Evolutionary conservation across 1,284 basidiomycete species (phyloP), one percentile per base, ranked within the genome.

Genomic region (Pascua sp.): DNA sequence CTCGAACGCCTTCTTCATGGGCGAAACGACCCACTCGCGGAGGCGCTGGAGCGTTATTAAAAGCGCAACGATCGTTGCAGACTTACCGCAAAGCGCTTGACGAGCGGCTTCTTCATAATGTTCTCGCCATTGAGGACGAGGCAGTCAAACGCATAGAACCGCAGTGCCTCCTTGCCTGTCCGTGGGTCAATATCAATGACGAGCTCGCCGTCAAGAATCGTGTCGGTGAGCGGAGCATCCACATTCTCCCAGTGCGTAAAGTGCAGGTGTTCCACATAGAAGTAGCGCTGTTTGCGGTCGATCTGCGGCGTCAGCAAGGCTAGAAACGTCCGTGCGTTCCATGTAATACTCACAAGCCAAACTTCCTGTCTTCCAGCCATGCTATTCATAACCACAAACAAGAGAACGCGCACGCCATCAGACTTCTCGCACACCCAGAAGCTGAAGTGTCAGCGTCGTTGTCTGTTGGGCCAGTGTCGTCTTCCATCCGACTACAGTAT

Each of bases 391-490:
- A 87, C 83, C 50, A 98, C 83, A 59, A 96, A 81, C 48, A 98
- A 84, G 45, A 98, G 81, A 38, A 98, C 91, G 44, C 96, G 85
- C 53, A 98, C 79, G 3, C 96, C 96, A 72, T 99, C 96, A n/a
- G 93, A 96, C 80, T 99, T 99, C 79, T 99, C 96, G 79, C 93
- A 97, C 37, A 99, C 95, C 95, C 95, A 99, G 75, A 90, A 98
- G 75, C 92, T 96, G 67, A 41, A 40, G 24, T 7, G 41, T 50
- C 16, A 49, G 18, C 17, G 36, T 32, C 24, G 24, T 32, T 32
- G 24, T 32, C 7, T 7, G 24, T 32, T 32, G 24, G 24, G 24
- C 24, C 24, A 32, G 4, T 32, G 3, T 32, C 7, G 4, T 32
- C 24, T 32, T 32, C 24, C 24, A 32, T 32, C 3, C n/a, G n/a